These are phyloP conservation scores for Beauveria sp. DNA, from an alignment of 2,329 filamentous ascomycete genomes.

Conservation along the genomic window DNA sequence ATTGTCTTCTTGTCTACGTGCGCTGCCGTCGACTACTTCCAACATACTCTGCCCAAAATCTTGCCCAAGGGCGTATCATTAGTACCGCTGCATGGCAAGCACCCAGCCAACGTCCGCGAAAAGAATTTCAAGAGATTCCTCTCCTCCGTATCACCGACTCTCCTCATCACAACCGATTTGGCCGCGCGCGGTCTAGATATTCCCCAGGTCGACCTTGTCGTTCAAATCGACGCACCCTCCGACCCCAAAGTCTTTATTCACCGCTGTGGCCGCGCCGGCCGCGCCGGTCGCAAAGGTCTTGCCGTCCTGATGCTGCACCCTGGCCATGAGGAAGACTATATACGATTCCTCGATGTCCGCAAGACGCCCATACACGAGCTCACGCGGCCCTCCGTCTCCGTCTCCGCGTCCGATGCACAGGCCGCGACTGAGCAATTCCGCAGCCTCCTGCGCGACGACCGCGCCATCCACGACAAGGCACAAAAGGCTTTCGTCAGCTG, in stretches of 20 bases:
- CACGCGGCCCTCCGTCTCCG: slow-evolving; percentile 43
- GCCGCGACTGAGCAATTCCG: slow-evolving; percentile 54
- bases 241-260: slow-evolving; percentile 96
- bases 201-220: slow-evolving; percentile 81
- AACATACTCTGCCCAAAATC: slow-evolving; percentile 66
- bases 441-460: slow-evolving; percentile 42
- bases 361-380: slow-evolving; percentile 74
- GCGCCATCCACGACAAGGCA: slow-evolving; percentile 71
- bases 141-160: slow-evolving; percentile 63
- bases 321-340: slow-evolving; percentile 82
- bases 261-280: slow-evolving; percentile 79
- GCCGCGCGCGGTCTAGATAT: slow-evolving; percentile 88
- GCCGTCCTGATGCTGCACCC: slow-evolving; percentile 81
- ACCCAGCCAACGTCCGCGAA: slow-evolving; percentile 76
- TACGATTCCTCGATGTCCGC: slow-evolving; percentile 76
- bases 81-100: slow-evolving; percentile 85
- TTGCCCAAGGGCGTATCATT: slow-evolving; percentile 62
- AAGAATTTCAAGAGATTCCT: slow-evolving; percentile 82
- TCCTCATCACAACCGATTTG: slow-evolving; percentile 88
- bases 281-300: slow-evolving; percentile 79
- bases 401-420: slow-evolving; percentile 55
- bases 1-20: slow-evolving; percentile 94
- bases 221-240: slow-evolving; percentile 75
- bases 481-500: slow-evolving; percentile 90
- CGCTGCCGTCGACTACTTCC: slow-evolving; percentile 90